Conservation (phyloP, 1,284 basidiomycete genomes). For the Ceratobasidium sp. region DNA sequence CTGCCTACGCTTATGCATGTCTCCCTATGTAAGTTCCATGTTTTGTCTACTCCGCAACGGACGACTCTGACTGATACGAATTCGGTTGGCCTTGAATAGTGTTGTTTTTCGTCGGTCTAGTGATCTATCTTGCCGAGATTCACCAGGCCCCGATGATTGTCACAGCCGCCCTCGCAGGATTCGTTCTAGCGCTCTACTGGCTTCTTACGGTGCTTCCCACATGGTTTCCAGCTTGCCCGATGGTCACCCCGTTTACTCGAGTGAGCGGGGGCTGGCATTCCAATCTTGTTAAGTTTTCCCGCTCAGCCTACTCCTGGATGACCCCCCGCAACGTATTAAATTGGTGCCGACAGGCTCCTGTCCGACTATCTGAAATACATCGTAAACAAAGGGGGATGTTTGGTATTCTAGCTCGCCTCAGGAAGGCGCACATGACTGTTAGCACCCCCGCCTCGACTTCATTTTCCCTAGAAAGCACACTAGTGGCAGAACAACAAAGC, state of each 20-base stretch:
- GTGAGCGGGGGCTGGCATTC: not conserved
- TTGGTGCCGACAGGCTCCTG: not conserved
- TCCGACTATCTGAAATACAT: not conserved
- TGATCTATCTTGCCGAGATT: constrained; percentile 4
- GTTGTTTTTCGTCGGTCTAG: constrained; percentile 7
- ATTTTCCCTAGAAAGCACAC: not conserved
- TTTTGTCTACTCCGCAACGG: too few relatives aligned
- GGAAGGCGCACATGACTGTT: too few relatives aligned
- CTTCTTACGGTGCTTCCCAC: not conserved
- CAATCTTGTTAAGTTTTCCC: not conserved
- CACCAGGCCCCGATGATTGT: not conserved
- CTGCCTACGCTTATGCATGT: constrained; percentile 2
- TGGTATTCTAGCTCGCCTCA: too few relatives aligned
- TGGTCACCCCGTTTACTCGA: constrained; percentile 1
- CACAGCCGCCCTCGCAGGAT: not conserved
- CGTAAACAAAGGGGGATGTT: too few relatives aligned
- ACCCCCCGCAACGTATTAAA: not conserved
- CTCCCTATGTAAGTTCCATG: not conserved
- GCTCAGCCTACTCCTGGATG: not conserved
- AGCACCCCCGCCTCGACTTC: not conserved
- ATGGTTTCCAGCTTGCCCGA: not conserved
- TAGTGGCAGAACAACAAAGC: not conserved
- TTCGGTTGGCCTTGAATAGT: too few relatives aligned
- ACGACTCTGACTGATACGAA: too few relatives aligned
- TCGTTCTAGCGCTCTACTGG: not conserved